These are phyloP conservation scores for Penicillium psychrofluorescens DNA, from an alignment of 495 filamentous ascomycete genomes.

Conservation along the genomic window DNA sequence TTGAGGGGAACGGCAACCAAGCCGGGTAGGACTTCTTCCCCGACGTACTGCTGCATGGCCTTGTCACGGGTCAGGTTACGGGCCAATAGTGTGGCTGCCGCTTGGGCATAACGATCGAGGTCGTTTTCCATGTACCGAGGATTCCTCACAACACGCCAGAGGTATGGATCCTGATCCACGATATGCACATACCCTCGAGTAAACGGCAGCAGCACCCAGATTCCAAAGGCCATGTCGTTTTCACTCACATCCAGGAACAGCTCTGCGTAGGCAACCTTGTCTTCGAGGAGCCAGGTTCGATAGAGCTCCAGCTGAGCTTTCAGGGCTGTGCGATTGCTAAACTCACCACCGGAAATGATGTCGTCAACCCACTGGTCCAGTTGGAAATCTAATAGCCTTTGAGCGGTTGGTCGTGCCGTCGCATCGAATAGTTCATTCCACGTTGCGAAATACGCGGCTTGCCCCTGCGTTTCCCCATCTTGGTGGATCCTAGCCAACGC, in stretches of 20 bases:
- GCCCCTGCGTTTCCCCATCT: constrained; percentile 12
- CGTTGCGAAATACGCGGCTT: constrained; percentile 20
- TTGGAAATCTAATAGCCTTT: constrained; percentile 15
- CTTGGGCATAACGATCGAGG: constrained; percentile 38
- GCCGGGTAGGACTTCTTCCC: constrained; percentile 37
- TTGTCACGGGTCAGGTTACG: constrained; percentile 27
- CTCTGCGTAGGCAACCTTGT: constrained; percentile 20
- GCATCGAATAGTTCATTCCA: constrained; percentile 20
- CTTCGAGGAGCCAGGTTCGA: constrained; percentile 18
- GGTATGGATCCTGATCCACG: constrained; percentile 23
- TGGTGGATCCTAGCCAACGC: constrained; percentile 6
- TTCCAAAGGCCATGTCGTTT: constrained; percentile 27
- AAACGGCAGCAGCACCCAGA: constrained; percentile 38
- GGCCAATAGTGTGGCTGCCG: constrained; percentile 41
- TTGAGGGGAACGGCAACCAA: constrained; percentile 10
- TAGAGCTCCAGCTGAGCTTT: constrained; percentile 20
- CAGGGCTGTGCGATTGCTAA: constrained; percentile 19
- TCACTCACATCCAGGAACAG: constrained; percentile 20
- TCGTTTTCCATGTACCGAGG: constrained; percentile 43
- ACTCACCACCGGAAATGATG: constrained; percentile 19
- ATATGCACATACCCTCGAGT: constrained; percentile 50
- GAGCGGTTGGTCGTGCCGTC: constrained; percentile 1
- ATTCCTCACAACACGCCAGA: constrained; percentile 39
- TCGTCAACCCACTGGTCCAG: constrained; percentile 18
- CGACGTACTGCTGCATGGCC: constrained; percentile 24